These are phyloP conservation scores for Laetiporus sulphureus DNA, from an alignment of 1,284 basidiomycete genomes.

Conservation along the genomic window DNA sequence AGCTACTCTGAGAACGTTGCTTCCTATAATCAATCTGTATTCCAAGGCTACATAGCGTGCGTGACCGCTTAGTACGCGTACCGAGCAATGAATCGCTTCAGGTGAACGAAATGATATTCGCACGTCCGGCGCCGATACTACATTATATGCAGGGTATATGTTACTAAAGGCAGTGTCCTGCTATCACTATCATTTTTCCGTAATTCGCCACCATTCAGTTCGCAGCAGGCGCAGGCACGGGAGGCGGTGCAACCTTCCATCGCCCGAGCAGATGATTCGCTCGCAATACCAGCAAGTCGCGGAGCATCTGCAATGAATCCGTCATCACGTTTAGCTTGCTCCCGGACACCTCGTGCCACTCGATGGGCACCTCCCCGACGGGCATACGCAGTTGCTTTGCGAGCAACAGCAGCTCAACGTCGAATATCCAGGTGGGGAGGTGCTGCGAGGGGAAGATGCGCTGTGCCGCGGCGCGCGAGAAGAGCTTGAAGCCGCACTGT, in stretches of 20 bases:
- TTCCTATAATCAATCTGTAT: too few relatives aligned
- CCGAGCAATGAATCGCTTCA: too few relatives aligned
- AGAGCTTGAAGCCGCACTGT: slow-evolving; percentile 95
- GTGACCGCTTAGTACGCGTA: too few relatives aligned
- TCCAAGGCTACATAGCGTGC: too few relatives aligned
- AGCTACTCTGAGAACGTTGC: too few relatives aligned
- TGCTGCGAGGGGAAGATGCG: slow-evolving; percentile 82
- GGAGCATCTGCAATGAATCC: slow-evolving; percentile 84
- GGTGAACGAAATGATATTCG: too few relatives aligned
- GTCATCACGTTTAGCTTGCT: slow-evolving; percentile 85
- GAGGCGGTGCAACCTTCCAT: slow-evolving; percentile 32
- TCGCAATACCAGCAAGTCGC: slow-evolving; percentile 80
- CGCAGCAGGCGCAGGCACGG: background rate
- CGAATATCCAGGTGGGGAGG: slow-evolving; percentile 89
- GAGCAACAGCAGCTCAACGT: slow-evolving; percentile 90
- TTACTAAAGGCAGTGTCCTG: too few relatives aligned
- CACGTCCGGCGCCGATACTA: too few relatives aligned
- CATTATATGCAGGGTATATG: too few relatives aligned
- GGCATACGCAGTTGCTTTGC: slow-evolving; percentile 73
- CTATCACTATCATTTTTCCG: background rate
- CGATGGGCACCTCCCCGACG: slow-evolving; percentile 79
- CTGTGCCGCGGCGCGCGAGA: slow-evolving; percentile 73
- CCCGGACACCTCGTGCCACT: slow-evolving; percentile 89
- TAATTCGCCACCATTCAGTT: background rate
- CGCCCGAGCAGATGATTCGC: slow-evolving; percentile 77